Evolutionary conservation across 2,329 filamentous ascomycete genomes (phyloP), one percentile per base, ranked within the genome.

Genomic region (Fusarium dlaminii): DNA sequence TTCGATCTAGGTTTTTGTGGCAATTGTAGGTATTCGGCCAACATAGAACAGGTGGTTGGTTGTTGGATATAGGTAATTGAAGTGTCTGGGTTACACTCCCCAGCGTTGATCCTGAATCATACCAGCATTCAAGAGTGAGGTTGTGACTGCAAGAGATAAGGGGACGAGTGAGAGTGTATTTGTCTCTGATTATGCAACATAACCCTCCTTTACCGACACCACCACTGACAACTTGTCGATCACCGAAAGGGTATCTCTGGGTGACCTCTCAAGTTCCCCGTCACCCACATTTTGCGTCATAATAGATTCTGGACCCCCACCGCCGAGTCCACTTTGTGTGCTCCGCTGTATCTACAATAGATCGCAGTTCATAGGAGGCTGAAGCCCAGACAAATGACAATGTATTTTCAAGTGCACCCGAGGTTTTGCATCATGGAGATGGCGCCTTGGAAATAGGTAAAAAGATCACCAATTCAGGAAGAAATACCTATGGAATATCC

Each of bases 201-300:
- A 60, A 36, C 48, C 42, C 34, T 57, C 34, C 30, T 58, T 39
- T 66, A 32, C 37, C 27, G 27, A 45, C 34, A 55, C 42, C 51
- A 55, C 56, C 57, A 68, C 43, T 66, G 36, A 66, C 43, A 63
- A 51, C 48, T 63, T 63, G 48, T 68, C 17, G 64, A 68, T 69
- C 57, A 36, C 36, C 37, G 22, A 32, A 68, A 54, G 54, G 24
- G 54, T 63, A 39, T 39, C 29, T 55, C 34, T 40, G n/a, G 40
- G n/a, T 42, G 54, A 36, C 43, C 49, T 56, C 43, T 56, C 37
- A 63, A 46, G 57, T 34, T 40, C 39, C 56, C 42, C 49, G 27
- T 45, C 40, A 34, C 42, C 56, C 55, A 54, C 20, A 43, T 37
- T 69, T 46, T 70, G 65, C 66, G 67, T 70, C 67, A 70, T 70